phyloP scores from a whole-genome alignment of 164 flowering plant species.

The Cinnamomum micranthum region DNA sequence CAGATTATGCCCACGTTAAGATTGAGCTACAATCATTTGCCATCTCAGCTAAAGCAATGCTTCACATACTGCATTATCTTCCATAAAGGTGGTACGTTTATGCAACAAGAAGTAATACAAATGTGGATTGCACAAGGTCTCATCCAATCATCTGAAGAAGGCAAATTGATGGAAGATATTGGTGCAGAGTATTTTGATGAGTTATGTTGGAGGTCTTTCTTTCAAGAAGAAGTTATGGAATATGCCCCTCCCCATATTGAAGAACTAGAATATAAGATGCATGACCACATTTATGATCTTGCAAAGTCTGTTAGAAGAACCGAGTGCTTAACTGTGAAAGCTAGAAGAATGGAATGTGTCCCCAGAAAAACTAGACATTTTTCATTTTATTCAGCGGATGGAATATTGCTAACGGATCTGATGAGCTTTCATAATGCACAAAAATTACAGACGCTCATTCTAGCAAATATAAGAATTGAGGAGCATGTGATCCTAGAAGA shows the following conservation, averaged over 20 bases:
- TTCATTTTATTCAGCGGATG: fast-evolving
- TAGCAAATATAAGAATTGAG: too few relatives aligned
- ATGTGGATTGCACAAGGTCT: slow-evolving; percentile 15
- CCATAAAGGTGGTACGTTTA: slow-evolving; percentile 6
- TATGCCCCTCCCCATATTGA: too few relatives aligned
- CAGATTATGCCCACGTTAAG: background rate
- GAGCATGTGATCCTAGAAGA: too few relatives aligned
- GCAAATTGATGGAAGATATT: background rate
- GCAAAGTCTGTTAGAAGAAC: background rate
- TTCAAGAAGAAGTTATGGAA: background rate
- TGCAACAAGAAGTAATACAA: slow-evolving; percentile 5
- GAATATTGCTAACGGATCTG: too few relatives aligned
- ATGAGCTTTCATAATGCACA: too few relatives aligned
- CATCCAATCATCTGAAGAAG: background rate
- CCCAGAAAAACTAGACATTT: too few relatives aligned
- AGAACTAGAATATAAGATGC: background rate
- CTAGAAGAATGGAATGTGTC: too few relatives aligned
- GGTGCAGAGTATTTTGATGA: background rate
- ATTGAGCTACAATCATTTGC: background rate
- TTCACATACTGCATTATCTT: slow-evolving; percentile 18
- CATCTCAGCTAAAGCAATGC: slow-evolving; percentile 14
- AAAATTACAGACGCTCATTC: too few relatives aligned
- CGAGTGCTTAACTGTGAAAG: background rate
- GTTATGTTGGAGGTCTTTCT: background rate
- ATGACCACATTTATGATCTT: slow-evolving; percentile 6